Evolutionary conservation across 2,329 filamentous ascomycete species (phyloP).

Genomic region (Aspergillus transmontanensis): DNA sequence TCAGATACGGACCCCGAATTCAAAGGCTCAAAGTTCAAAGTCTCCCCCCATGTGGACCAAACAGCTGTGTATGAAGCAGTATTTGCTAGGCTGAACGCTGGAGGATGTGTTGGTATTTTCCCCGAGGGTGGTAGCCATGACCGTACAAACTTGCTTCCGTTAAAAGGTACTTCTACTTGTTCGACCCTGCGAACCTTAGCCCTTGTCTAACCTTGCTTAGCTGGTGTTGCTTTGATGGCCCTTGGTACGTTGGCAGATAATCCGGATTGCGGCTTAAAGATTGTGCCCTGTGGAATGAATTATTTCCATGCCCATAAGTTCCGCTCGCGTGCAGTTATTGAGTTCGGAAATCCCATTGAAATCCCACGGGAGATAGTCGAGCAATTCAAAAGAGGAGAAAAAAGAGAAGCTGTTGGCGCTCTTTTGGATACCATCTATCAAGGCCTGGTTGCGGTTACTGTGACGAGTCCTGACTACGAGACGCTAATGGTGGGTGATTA

Average conservation of each 20-base stretch:
- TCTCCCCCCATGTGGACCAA: constrained; percentile 92
- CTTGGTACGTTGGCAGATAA: constrained; percentile 83
- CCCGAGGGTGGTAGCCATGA: constrained; percentile 97
- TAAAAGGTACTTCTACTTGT: constrained; percentile 62
- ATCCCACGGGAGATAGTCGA: constrained; percentile 80
- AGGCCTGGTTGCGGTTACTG: constrained; percentile 82
- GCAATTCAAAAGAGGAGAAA: constrained; percentile 79
- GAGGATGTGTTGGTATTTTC: constrained; percentile 94
- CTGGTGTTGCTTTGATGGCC: constrained; percentile 97
- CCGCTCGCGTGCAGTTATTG: constrained; percentile 89
- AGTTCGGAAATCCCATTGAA: constrained; percentile 89
- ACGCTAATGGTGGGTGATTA: constrained; percentile 72
- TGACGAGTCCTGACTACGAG: constrained; percentile 91
- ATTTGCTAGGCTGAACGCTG: constrained; percentile 76
- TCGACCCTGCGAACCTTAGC: background rate
- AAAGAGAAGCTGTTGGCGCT: constrained; percentile 82
- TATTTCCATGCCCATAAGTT: constrained; percentile 99
- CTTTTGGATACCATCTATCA: constrained; percentile 86
- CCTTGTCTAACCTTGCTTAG: constrained; percentile 44
- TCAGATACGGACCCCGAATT: constrained; percentile 63
- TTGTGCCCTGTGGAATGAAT: constrained; percentile 98
- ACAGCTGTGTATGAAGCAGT: constrained; percentile 92
- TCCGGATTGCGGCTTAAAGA: constrained; percentile 85
- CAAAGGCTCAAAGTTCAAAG: constrained; percentile 78
- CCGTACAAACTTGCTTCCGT: constrained; percentile 82